phyloP scores from a whole-genome alignment of 2,329 filamentous ascomycete genomes.

The Hypoxylon sp. region DNA sequence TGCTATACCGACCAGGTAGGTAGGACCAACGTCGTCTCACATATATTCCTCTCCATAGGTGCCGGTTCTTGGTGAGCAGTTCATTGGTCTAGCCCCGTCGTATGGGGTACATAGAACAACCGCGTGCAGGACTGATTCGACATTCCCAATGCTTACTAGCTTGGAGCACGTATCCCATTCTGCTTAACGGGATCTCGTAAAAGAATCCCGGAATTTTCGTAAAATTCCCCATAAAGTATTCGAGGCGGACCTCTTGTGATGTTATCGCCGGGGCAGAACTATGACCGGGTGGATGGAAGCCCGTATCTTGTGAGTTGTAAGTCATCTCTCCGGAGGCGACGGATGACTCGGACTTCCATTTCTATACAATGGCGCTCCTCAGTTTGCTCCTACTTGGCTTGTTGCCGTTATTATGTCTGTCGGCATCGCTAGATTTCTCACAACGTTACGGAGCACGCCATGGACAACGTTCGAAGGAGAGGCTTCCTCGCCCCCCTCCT shows the following conservation, averaged over 20 bases:
- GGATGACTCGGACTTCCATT: constrained; percentile 22
- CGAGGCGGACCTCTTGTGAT: constrained; percentile 14
- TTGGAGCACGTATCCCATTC: constrained; percentile 11
- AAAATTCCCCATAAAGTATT: constrained; percentile 25
- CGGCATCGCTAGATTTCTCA: constrained; percentile 20
- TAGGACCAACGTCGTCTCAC: constrained; percentile 38
- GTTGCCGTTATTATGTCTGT: constrained; percentile 34
- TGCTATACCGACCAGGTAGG: constrained; percentile 36
- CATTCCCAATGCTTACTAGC: constrained; percentile 21
- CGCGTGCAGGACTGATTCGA: constrained; percentile 40
- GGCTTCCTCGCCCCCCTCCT: neutral
- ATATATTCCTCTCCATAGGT: constrained; percentile 31
- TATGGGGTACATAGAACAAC: constrained; percentile 38
- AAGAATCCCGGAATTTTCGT: constrained; percentile 13
- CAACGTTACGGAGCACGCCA: constrained; percentile 19
- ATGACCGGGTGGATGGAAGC: constrained; percentile 33
- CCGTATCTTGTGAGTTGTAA: constrained; percentile 31
- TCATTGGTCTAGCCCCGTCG: constrained; percentile 37
- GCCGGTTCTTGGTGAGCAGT: constrained; percentile 13
- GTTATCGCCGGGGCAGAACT: constrained; percentile 28
- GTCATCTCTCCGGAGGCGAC: constrained; percentile 34
- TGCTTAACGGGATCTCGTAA: constrained; percentile 24
- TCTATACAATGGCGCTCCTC: constrained; percentile 37
- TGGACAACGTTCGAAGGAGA: constrained; percentile 11
- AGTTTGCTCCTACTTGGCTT: constrained; percentile 34